Percentiles rank a stretch among this genome's conserved stretches.
Conservation (phyloP, 345 rosid genomes). For the Boechera stricta region DNA sequence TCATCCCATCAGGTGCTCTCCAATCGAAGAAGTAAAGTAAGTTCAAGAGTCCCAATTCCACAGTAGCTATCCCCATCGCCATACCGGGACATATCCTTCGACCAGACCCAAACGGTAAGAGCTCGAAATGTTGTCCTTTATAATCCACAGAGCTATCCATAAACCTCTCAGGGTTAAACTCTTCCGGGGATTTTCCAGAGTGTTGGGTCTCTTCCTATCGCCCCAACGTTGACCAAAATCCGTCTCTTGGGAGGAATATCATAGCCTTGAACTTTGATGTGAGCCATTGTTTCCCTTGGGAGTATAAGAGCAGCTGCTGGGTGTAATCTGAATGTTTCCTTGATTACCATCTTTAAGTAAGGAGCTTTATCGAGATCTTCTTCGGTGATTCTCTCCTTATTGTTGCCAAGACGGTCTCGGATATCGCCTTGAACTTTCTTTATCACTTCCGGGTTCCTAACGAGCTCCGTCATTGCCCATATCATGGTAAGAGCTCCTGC, state of each 20-base stretch:
- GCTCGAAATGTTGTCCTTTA: slow-evolving; percentile 58
- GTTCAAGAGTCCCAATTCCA: slow-evolving; percentile 52
- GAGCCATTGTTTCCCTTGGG: slow-evolving; percentile 52
- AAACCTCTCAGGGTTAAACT: slow-evolving; percentile 59
- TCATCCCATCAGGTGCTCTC: slow-evolving; percentile 48
- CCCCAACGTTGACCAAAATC: slow-evolving; percentile 54
- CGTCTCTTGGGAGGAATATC: slow-evolving; percentile 50
- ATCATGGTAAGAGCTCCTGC: slow-evolving; percentile 46
- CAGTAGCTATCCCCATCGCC: slow-evolving; percentile 46
- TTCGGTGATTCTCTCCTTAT: slow-evolving; percentile 37
- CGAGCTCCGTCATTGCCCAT: slow-evolving; percentile 60
- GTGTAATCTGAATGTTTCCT: slow-evolving; percentile 64
- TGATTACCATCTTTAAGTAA: slow-evolving; percentile 51
- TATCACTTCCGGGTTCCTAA: slow-evolving; percentile 45
- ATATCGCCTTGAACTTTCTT: slow-evolving; percentile 51
- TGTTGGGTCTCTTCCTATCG: slow-evolving; percentile 52
- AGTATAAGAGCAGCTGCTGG: slow-evolving; percentile 55
- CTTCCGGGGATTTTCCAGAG: slow-evolving; percentile 53
- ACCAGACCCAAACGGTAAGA: slow-evolving; percentile 64
- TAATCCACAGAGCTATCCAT: slow-evolving; percentile 45
- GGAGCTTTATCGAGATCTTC: slow-evolving; percentile 47
- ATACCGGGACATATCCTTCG: slow-evolving; percentile 63
- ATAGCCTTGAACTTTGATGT: slow-evolving; percentile 50
- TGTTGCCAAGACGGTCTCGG: slow-evolving; percentile 37
- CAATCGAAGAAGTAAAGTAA: slow-evolving; percentile 53